Conservation (phyloP, 2,329 filamentous ascomycete genomes). For the Mycocentrospora acerina region DNA sequence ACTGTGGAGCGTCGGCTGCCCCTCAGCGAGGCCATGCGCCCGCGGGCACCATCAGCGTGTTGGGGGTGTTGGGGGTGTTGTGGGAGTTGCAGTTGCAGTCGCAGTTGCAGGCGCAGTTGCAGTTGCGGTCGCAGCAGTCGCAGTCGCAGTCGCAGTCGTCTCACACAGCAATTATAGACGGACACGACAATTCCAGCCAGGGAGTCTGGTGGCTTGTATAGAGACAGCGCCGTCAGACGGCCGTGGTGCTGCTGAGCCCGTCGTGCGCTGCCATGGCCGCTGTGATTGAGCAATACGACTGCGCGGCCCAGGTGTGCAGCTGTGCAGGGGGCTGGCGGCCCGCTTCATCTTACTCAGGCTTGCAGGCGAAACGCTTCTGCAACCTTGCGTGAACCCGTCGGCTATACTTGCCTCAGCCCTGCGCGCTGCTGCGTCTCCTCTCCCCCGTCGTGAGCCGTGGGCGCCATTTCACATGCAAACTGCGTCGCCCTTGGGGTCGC, state of each 20-base stretch:
- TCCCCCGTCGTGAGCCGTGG: too few relatives aligned
- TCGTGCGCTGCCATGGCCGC: background rate
- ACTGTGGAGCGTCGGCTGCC: slow-evolving; percentile 17
- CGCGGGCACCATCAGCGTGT: slow-evolving; percentile 25
- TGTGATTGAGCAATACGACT: slow-evolving; percentile 5
- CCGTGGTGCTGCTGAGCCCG: slow-evolving; percentile 1
- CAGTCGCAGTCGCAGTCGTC: too few relatives aligned
- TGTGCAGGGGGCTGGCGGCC: slow-evolving; percentile 10
- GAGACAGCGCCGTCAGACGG: too few relatives aligned
- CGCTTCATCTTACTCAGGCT: slow-evolving; percentile 7
- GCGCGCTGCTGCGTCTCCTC: background rate
- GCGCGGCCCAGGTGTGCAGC: background rate
- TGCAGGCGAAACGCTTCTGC: slow-evolving; percentile 1
- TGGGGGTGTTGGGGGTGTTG: too few relatives aligned
- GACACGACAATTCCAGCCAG: too few relatives aligned
- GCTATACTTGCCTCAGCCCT: slow-evolving; percentile 3
- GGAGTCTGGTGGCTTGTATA: too few relatives aligned
- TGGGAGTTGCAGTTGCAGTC: too few relatives aligned
- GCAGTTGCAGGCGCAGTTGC: too few relatives aligned
- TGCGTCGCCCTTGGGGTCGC: too few relatives aligned
- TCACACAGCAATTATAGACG: too few relatives aligned
- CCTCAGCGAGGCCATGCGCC: slow-evolving; percentile 39
- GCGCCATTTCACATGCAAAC: too few relatives aligned
- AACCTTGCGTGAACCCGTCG: background rate
- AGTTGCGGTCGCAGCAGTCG: too few relatives aligned